Evolutionary conservation across 140 eudicot genomes (phyloP), one percentile per base, ranked within the genome.

Genomic region (Stevia rebaudiana): DNA sequence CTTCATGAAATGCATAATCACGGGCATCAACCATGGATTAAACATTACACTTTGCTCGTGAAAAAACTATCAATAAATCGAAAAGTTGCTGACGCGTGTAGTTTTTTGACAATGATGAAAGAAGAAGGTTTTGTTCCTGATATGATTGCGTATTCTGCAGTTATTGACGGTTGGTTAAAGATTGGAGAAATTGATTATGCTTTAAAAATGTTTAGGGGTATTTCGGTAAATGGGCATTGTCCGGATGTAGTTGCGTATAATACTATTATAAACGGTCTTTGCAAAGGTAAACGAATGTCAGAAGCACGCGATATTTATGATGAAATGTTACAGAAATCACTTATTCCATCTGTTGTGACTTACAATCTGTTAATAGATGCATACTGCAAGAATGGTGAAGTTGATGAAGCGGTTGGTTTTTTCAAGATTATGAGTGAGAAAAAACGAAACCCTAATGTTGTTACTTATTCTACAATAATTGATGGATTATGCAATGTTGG

Each of bases 1-100:
- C 28, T 91, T 61, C 87, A 49, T 69, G 85, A 87, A 69, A 80
- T 91, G 88, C 86, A 75, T 68, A 30, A 71, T 62, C 68, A 78
- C 53, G 92, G 95, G 65, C 91, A 91, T 63, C 83, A 82, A 18
- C 96, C 98, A 5, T 91, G 98, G 98, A 87, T 84, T 62, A 91
- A 91, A 64, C 68, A 87, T 70, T 80, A 80, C 73, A 91, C 98
- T 0, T 54, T 83, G 53, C 95, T 91, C 28, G 84, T 84, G 24
- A 84, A 76, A 61, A 78, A 81, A 47, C 83, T 91, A 3, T 91
- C 91, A 35, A 37, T 46, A 35, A 71, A 68, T 50, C 72, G 81
- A 22, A 82, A 74, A 75, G 82, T 73, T 40, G 50, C 61, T 43
- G 92, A 87, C 59, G 86, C 96, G 13, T 74, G 70, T 67, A 70